Percentiles rank a stretch among this genome's conserved stretches.
phyloP scores from a whole-genome alignment of 2,329 filamentous ascomycete species.

The Fulvia fulva region DNA sequence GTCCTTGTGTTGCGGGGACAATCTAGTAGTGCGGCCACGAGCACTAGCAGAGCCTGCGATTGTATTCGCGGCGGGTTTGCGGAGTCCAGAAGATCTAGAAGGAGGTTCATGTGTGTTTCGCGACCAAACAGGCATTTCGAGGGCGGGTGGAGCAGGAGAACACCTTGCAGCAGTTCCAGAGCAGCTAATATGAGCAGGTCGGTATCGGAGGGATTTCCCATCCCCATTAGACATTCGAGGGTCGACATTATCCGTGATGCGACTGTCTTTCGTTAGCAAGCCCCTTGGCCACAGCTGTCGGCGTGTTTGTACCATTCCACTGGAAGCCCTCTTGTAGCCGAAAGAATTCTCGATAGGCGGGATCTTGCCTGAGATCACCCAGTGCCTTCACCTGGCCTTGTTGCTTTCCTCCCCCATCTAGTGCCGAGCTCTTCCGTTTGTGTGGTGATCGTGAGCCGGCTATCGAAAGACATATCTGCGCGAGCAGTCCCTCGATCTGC shows the following conservation, averaged over 20 bases:
- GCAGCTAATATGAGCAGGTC: constrained; percentile 85
- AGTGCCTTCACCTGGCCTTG: constrained; percentile 54
- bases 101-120: constrained; percentile 93
- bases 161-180: constrained; percentile 83
- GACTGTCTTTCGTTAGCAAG: constrained; percentile 48
- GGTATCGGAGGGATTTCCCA: constrained; percentile 74
- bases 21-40: constrained; percentile 84
- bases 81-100: constrained; percentile 90
- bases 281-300: neutral
- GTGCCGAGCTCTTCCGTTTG: constrained; percentile 39
- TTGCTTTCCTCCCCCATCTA: constrained; percentile 26
- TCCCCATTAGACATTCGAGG: constrained; percentile 79
- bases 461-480: constrained; percentile 81
- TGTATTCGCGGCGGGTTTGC: constrained; percentile 88
- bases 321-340: constrained; percentile 95
- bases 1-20: constrained; percentile 82
- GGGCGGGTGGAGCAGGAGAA: constrained; percentile 82
- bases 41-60: constrained; percentile 80
- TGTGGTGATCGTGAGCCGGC: constrained; percentile 31
- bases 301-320: constrained; percentile 67
- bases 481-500: constrained; percentile 89
- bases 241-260: constrained; percentile 79
- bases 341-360: constrained; percentile 92
- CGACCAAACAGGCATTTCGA: constrained; percentile 82
- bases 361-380: constrained; percentile 69